Percentiles rank a stretch among this genome's conserved stretches.
These are phyloP conservation scores for Penicillium sclerotigenum DNA, from an alignment of 2,329 filamentous ascomycete genomes.

Conservation along the genomic window DNA sequence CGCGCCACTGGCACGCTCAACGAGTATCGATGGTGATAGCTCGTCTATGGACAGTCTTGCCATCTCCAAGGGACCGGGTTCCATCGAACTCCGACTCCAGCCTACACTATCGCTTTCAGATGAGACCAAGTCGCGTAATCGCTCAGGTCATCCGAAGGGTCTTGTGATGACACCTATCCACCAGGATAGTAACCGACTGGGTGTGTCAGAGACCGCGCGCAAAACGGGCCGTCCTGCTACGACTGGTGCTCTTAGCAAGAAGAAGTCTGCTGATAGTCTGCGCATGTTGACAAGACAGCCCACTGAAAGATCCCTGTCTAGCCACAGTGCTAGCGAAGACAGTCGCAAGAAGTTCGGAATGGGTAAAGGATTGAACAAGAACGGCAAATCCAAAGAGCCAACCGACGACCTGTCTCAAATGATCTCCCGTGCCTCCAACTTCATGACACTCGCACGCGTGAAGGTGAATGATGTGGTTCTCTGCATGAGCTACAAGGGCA, in stretches of 20 bases:
- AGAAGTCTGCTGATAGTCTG: conserved; percentile 43
- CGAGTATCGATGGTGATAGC: conserved; percentile 41
- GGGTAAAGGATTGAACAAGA: conserved; percentile 45
- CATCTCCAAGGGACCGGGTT: conserved; percentile 62
- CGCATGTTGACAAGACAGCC: conserved; percentile 34
- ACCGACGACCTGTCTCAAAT: conserved; percentile 94
- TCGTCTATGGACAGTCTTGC: conserved; percentile 48
- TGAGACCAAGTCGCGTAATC: conserved; percentile 36
- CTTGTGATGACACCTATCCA: conserved; percentile 36
- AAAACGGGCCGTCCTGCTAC: conserved; percentile 32
- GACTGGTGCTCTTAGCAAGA: conserved; percentile 36
- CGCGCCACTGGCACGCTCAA: conserved; percentile 23
- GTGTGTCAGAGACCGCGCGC: conserved; percentile 20
- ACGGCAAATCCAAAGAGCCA: conserved; percentile 59
- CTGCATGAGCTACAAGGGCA: conserved; percentile 94
- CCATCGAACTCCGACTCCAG: conserved; percentile 75
- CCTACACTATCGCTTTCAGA: conserved; percentile 67
- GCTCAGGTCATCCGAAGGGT: conserved; percentile 30
- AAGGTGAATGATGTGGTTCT: conserved; percentile 93
- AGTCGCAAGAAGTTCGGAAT: conserved; percentile 50
- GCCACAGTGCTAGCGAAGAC: conserved; percentile 34
- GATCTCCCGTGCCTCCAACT: conserved; percentile 91
- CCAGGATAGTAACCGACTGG: conserved; percentile 26
- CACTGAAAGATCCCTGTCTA: conserved; percentile 39
- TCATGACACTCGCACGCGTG: conserved; percentile 95